Conservation (phyloP, 441 rosid genomes). For the Populus trichocarpa region DNA sequence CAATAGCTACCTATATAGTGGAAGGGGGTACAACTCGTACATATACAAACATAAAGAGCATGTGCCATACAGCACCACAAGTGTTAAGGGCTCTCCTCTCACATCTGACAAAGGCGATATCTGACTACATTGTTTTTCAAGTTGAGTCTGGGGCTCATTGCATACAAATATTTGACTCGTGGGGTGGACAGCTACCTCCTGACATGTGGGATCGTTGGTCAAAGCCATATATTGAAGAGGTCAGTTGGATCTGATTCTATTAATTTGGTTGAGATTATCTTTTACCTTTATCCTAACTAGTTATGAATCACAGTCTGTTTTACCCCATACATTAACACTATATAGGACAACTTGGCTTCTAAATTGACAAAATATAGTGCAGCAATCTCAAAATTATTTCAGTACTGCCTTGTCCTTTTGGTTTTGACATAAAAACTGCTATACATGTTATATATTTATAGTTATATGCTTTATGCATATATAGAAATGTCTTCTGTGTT, state of each 20-base stretch:
- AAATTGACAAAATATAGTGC: not conserved
- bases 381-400: not conserved
- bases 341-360: not conserved
- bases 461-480: not conserved
- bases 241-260: constrained; percentile 20
- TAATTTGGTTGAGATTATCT: not conserved
- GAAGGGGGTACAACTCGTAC: constrained; percentile 95
- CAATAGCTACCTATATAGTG: constrained; percentile 82
- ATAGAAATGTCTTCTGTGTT: not conserved
- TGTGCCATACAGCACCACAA: constrained; percentile 83
- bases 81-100: constrained; percentile 72
- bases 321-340: not conserved
- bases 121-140: constrained; percentile 79
- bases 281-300: not conserved
- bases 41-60: constrained; percentile 73
- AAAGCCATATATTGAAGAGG: constrained; percentile 86
- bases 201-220: constrained; percentile 95
- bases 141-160: constrained; percentile 93
- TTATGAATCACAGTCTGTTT: not conserved
- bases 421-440: not conserved
- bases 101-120: constrained; percentile 71
- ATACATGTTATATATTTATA: not conserved
- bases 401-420: not conserved
- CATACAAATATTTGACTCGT: constrained; percentile 92
- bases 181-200: constrained; percentile 97